A percentile compares a stretch with the other conserved stretches of the same genome.
Conservation (phyloP, 768 basidiomycete species). For the Kwoniella dendrophila region DNA sequence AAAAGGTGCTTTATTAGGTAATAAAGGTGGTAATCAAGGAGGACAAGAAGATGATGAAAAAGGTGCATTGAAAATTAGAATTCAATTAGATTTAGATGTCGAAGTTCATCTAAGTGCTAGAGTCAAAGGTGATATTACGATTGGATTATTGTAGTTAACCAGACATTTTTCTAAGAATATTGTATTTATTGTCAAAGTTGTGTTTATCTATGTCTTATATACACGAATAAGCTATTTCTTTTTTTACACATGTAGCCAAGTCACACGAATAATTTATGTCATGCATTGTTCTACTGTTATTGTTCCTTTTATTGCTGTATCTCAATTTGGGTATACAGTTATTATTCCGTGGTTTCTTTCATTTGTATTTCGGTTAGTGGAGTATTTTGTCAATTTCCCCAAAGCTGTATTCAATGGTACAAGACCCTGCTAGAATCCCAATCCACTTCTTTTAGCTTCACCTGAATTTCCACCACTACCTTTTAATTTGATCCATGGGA, state of each 20-base stretch:
- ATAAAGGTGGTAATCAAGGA: background rate
- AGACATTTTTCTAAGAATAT: no score
- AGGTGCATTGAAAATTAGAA: conserved; percentile 17
- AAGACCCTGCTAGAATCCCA: conserved; percentile 13
- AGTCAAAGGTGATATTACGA: conserved; percentile 24
- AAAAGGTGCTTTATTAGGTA: conserved; percentile 8
- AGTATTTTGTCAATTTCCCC: no score
- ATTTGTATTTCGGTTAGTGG: no score
- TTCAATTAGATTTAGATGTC: conserved; percentile 21
- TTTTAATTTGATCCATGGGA: conserved; percentile 45
- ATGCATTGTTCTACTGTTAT: no score
- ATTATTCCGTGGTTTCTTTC: no score
- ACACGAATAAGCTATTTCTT: no score
- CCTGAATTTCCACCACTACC: conserved; percentile 40
- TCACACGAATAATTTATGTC: no score
- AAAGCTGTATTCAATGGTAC: background rate
- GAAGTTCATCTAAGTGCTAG: conserved; percentile 23
- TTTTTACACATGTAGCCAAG: no score
- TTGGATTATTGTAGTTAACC: conserved; percentile 15
- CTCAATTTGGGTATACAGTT: no score
- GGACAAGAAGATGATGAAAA: conserved; percentile 9
- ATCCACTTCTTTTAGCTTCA: conserved; percentile 33
- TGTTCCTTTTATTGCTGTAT: no score
- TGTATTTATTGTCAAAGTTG: no score
- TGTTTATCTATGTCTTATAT: no score